Evolutionary conservation across 2,329 filamentous ascomycete species (phyloP).

Genomic region (Aspergillus eucalypticola): DNA sequence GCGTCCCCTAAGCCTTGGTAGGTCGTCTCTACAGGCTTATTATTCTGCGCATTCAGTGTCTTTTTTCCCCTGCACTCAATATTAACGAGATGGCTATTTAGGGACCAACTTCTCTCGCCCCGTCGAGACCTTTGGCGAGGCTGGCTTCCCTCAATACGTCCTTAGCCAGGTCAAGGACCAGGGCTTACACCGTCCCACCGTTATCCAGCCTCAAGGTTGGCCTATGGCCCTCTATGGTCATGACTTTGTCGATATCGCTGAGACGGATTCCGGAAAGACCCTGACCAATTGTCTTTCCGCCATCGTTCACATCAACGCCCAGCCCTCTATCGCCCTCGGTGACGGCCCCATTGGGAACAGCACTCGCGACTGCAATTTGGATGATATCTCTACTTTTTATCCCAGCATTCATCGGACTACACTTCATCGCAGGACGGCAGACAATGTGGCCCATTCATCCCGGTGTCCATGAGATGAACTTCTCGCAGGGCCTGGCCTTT

Average conservation of each 20-base stretch:
- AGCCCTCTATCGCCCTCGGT: slow-evolving; percentile 90
- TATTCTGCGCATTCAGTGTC: too few species aligned
- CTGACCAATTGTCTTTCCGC: slow-evolving; percentile 96
- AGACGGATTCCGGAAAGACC: slow-evolving; percentile 99
- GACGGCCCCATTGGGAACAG: slow-evolving; percentile 78
- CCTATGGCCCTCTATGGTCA: slow-evolving; percentile 98
- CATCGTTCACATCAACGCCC: slow-evolving; percentile 99
- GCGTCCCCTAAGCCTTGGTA: too few species aligned
- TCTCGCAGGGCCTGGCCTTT: too few species aligned
- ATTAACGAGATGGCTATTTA: slow-evolving; percentile 74
- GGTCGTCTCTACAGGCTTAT: too few species aligned
- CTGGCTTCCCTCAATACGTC: slow-evolving; percentile 93
- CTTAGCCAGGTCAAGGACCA: slow-evolving; percentile 99
- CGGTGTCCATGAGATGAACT: too few species aligned
- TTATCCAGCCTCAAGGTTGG: slow-evolving; percentile 98
- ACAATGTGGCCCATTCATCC: too few species aligned
- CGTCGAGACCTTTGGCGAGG: slow-evolving; percentile 96
- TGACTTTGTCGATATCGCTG: slow-evolving; percentile 97
- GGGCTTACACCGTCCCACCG: slow-evolving; percentile 88
- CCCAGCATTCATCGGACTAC: too few species aligned
- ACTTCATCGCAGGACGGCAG: too few species aligned
- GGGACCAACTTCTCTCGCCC: slow-evolving; percentile 81
- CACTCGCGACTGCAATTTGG: too few species aligned
- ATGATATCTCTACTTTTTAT: too few species aligned
- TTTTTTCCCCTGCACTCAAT: too few species aligned